Evolutionary conservation across 306 rosid species (phyloP).

Genomic region (Cercis canadensis): DNA sequence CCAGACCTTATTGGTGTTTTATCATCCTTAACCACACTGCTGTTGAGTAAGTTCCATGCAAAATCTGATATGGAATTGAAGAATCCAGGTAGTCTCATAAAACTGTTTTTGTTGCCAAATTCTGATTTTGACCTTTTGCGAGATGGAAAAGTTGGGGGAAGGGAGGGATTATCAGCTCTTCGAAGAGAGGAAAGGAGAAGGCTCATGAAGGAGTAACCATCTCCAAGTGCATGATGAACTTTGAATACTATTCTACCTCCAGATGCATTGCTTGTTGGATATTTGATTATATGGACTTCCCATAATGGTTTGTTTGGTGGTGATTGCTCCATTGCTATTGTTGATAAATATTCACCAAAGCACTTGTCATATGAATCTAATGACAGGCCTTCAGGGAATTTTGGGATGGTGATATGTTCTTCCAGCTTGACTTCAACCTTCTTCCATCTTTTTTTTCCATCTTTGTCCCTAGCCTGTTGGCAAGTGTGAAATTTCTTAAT

Average conservation of each 20-base stretch:
- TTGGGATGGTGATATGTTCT: conserved; percentile 28
- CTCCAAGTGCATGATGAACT: conserved; percentile 44
- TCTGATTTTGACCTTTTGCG: not conserved
- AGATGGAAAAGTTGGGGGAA: conserved; percentile 43
- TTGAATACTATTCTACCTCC: conserved; percentile 24
- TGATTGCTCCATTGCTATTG: not conserved
- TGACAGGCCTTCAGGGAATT: conserved; percentile 6
- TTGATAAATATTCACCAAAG: conserved; percentile 30
- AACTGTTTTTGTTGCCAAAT: not conserved
- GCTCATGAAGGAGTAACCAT: conserved; percentile 45
- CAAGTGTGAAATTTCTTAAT: too few relatives aligned
- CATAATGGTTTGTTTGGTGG: conserved; percentile 33
- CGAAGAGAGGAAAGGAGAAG: conserved; percentile 37
- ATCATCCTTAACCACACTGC: conserved; percentile 34
- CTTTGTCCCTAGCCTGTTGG: conserved; percentile 10
- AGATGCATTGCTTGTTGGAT: conserved; percentile 38
- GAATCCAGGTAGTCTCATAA: not conserved
- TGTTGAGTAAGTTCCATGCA: conserved; percentile 17
- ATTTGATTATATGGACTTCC: conserved; percentile 37
- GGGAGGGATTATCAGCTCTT: conserved; percentile 36
- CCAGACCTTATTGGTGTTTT: conserved; percentile 46
- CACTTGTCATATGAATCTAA: conserved; percentile 11
- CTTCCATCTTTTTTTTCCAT: conserved; percentile 35
- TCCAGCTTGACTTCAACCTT: conserved; percentile 27
- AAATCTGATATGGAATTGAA: conserved; percentile 19